Evolutionary conservation across 148 eudicot genomes (phyloP), one percentile per base, ranked within the genome.

Genomic region (Nepenthes mirabilis): DNA sequence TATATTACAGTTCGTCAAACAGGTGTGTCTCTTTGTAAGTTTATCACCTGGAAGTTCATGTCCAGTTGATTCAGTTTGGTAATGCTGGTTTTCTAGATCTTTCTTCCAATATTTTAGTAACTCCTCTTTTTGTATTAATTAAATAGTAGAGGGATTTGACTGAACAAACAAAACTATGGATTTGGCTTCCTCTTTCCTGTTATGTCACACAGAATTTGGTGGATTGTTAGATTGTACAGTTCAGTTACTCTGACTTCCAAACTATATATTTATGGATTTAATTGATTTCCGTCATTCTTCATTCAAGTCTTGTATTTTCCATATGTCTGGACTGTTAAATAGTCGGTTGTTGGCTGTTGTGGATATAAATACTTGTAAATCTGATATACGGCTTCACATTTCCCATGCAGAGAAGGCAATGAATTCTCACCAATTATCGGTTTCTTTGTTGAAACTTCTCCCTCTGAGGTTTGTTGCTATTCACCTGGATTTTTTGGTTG

Each of bases 381-480:
- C 14, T 61, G 45, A 55, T 61, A 3, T 57, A 23, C 43, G 54
- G 40, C 11, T 47, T 35, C 59, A 23, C 6, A 33, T 69, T 56
- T 54, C 65, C 48, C 54, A 5, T 88, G 81, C 85, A 93, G 98
- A 72, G 89, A 79, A 60, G 86, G 91, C 61, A 80, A 58, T 66
- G 96, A 86, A 63, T 93, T 86, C 69, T 93, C 98, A 52, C 87
- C 96, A n/a, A 66, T 86, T 32, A 64, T 77, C 59, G 96, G 96
- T 57, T 93, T 88, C 80, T 93, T 88, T 59, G 56, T 93, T 45
- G 75, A 80, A 52, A 67, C 86, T 2, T 62, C 68, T 57, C 83
- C 94, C 33, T 82, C 98, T 40, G 78, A 91, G 98, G 98, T 91
- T 56, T 60, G 69, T 9, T 23, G 34, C 23, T 9, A 56, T 52